phyloP scores from a whole-genome alignment of 2,329 filamentous ascomycete genomes.

The Westerdykella sp. region DNA sequence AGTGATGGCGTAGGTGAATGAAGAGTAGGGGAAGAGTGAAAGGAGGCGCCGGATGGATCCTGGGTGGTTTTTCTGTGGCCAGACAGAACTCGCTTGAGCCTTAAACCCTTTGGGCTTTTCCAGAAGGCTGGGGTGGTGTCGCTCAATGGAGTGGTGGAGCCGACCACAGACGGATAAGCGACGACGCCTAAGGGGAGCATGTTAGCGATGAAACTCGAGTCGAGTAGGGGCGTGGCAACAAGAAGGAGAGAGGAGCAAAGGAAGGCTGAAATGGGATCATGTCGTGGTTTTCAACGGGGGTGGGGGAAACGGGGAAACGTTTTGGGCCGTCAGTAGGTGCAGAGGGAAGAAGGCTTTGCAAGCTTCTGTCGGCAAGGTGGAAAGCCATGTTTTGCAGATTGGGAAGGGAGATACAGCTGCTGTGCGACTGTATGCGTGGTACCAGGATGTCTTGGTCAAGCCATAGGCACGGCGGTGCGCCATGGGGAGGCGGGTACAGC shows the following conservation, averaged over 20 bases:
- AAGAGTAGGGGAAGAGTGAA: conserved; percentile 17
- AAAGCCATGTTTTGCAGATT: conserved; percentile 26
- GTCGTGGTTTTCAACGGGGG: conserved; percentile 28
- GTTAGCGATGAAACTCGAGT: conserved; percentile 27
- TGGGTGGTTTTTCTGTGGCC: conserved; percentile 21
- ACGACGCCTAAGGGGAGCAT: conserved; percentile 38
- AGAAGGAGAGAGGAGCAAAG: conserved; percentile 16
- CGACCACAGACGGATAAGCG: conserved; percentile 31
- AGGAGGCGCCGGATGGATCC: conserved; percentile 23
- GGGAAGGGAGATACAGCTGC: conserved; percentile 28
- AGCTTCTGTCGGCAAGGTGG: conserved; percentile 24
- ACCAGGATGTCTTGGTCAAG: conserved; percentile 23
- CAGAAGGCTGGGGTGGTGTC: conserved; percentile 25
- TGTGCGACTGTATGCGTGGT: conserved; percentile 29
- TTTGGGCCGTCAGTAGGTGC: conserved; percentile 17
- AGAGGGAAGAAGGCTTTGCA: conserved; percentile 22
- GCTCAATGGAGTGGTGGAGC: conserved; percentile 30
- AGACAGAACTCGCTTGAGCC: conserved; percentile 23
- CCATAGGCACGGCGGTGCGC: too few relatives aligned
- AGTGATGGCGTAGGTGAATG: conserved; percentile 16
- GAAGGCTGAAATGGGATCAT: conserved; percentile 20
- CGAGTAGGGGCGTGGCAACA: conserved; percentile 9
- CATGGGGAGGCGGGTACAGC: too few relatives aligned
- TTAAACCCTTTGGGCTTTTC: conserved; percentile 27
- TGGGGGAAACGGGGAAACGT: conserved; percentile 8